Base-by-base conservation (phyloP, 2,329 filamentous ascomycete species). In the Graphiopsis chlorocephala region DNA sequence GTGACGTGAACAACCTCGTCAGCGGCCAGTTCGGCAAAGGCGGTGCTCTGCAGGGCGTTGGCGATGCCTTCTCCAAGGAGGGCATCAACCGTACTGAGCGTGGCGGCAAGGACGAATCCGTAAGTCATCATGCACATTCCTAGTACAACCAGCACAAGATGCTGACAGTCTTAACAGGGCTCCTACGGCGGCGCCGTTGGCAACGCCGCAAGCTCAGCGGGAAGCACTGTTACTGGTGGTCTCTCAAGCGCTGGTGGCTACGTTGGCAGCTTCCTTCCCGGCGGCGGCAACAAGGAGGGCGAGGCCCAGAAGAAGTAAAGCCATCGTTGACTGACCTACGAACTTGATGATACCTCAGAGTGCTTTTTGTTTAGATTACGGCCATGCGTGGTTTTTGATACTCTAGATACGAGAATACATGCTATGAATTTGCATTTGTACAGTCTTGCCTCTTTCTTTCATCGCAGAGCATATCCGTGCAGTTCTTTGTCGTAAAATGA, bases 1-100 rank as follows among this genome's bases (percentile, higher is more conserved):
- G 90, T 75, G 85, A 84, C 72, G 84, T 89, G 35, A 79, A 91
- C 80, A 80, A 83, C 76, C 81, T 88, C 62, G 88, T 84, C 10
- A 80, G 83, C 1, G 84, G 85, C 35, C 88, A 90, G 71, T 76
- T 92, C 28, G 89, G 89, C 52, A 84, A 90, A 70, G 89, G 88
- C 66, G 90, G 90, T 0, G 76, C 91, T 1, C 81, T 85, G 1
- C 84, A 89, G 71, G 88, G 88, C 5, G 75, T 88, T 61, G 88
- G 88, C 66, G 87, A 90, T 73, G 61, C 84, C 2, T 72, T 81
- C 1, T 88, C 85, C 25, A 88, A 86, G 72, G 87, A 91, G 72
- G 89, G 87, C 28, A 72, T 89, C 70, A 91, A 88, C 78, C 82
- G 88, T 12, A 80, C 83, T 50, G 88, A 91, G 79, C 80, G 88